These are phyloP conservation scores for Kuraishia piskuri DNA, from an alignment of 805 yeast species.

Conservation along the genomic window DNA sequence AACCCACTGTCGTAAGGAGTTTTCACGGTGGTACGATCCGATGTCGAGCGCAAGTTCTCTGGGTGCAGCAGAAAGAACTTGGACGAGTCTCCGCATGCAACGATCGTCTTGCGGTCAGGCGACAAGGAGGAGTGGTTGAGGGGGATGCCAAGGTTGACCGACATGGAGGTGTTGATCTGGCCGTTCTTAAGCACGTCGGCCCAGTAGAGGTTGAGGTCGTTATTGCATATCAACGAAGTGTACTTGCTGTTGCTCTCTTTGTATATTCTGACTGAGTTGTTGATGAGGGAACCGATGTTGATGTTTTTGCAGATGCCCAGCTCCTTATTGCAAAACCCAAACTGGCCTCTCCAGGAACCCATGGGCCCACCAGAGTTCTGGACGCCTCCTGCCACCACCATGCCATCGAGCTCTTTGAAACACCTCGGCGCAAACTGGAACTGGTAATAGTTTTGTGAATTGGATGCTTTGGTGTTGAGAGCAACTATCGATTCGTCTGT, in stretches of 20 bases:
- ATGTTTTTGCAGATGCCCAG: constrained; percentile 39
- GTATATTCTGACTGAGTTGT: constrained; percentile 63
- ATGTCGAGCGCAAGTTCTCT: constrained; percentile 11
- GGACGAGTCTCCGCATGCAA: constrained; percentile 74
- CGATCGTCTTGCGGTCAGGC: constrained; percentile 49
- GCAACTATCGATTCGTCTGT: constrained; percentile 42
- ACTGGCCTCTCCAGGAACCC: constrained; percentile 51
- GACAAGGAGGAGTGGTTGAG: constrained; percentile 68
- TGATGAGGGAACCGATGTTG: constrained; percentile 72
- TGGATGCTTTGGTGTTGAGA: constrained; percentile 26
- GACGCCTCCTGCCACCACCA: constrained; percentile 39
- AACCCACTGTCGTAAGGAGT: constrained; percentile 75
- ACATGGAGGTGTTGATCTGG: constrained; percentile 28
- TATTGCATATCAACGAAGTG: constrained; percentile 68
- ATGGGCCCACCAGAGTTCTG: constrained; percentile 10
- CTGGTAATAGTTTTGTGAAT: constrained; percentile 17
- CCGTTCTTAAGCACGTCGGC: constrained; percentile 47
- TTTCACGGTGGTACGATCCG: constrained; percentile 22
- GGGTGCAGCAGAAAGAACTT: constrained; percentile 52
- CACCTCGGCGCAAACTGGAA: constrained; percentile 67
- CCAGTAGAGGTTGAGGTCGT: constrained; percentile 65
- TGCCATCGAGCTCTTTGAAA: constrained; percentile 47
- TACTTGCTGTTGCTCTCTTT: constrained; percentile 34
- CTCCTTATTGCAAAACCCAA: constrained; percentile 45
- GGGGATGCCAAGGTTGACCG: constrained; percentile 50